Evolutionary conservation across 495 filamentous ascomycete genomes (phyloP).

Genomic region (Physcia stellaris): DNA sequence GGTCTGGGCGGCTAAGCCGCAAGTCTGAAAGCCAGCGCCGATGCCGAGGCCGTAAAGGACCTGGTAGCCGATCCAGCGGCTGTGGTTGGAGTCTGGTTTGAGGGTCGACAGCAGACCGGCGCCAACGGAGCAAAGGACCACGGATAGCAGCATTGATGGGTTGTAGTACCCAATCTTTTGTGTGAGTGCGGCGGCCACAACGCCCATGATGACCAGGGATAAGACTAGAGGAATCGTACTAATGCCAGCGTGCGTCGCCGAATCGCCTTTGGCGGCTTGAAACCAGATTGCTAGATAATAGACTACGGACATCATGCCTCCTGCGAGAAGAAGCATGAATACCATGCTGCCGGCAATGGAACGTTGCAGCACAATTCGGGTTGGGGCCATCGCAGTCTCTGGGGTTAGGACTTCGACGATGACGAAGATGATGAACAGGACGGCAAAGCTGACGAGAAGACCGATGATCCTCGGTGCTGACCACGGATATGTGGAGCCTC

Average conservation of each 20-base stretch:
- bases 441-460: slow-evolving; percentile 35
- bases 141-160: slow-evolving; percentile 21
- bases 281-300: slow-evolving; percentile 27
- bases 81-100: slow-evolving; percentile 11
- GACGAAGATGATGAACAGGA: slow-evolving; percentile 33
- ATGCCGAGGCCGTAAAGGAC: slow-evolving; percentile 26
- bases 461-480: slow-evolving; percentile 36
- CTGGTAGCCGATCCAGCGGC: slow-evolving; percentile 24
- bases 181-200: too few relatives aligned
- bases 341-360: slow-evolving; percentile 26
- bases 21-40: slow-evolving; percentile 22
- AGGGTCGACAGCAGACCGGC: slow-evolving; percentile 23
- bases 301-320: slow-evolving; percentile 6
- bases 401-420: slow-evolving; percentile 1
- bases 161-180: slow-evolving; percentile 29
- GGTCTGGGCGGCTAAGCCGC: slow-evolving; percentile 23
- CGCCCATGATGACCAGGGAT: slow-evolving; percentile 15
- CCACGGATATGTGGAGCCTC: slow-evolving; percentile 41
- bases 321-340: slow-evolving; percentile 13
- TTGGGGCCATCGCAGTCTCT: slow-evolving; percentile 29
- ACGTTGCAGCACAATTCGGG: slow-evolving; percentile 33
- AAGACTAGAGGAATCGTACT: slow-evolving; percentile 21
- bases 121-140: slow-evolving; percentile 20
- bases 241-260: slow-evolving; percentile 20
- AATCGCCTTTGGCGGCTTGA: slow-evolving; percentile 21